Evolutionary conservation across 495 filamentous ascomycete species (phyloP), one percentile per base, ranked within the genome.

Genomic region (Aspergillus campestris): DNA sequence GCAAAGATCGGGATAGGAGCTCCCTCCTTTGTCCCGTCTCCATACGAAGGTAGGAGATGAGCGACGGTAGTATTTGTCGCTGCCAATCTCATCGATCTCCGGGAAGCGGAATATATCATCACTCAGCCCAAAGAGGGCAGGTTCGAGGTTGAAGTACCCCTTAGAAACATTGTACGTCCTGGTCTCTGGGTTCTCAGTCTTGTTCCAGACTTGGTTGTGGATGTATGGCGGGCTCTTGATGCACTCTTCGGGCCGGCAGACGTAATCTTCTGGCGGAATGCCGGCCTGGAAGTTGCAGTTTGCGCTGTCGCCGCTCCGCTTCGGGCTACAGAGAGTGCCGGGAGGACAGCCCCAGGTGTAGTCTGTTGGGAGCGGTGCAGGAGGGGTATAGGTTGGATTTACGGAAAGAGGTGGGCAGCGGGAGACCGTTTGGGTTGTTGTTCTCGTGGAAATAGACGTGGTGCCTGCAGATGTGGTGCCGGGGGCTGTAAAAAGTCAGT

Each of bases 131-230:
- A 87, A 87, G 11, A 65, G 67, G 1, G 57, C 50, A 6, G 83
- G 83, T 13, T 77, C 62, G n/a, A 86, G 69, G 35, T 85, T 77
- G 64, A 78, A 86, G 53, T 83, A 85, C 4, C 69, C 72, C 3
- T 67, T 51, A 8, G 69, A 70, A 12, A 75, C 61, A 11, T 76
- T 74, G 61, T 72, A 61, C 64, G 69, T 36, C 60, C 5, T 76
- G 70, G 36, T 36, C n/a, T 63, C 32, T 35, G 72, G 64, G 3
- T 52, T 50, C 2, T 39, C 58, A 35, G 57, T 48, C 6, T 47
- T 27, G 8, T 56, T 57, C 69, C 77, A 78, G 12, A 55, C 53
- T 44, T 61, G 42, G 1, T 73, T 60, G 7, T 50, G 48, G 7
- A 53, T 52, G 45, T 63, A 67, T 3, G 52, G 54, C 1, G 60